Conservation (phyloP, 2,329 filamentous ascomycete species). For the Neurospora crassa region DNA sequence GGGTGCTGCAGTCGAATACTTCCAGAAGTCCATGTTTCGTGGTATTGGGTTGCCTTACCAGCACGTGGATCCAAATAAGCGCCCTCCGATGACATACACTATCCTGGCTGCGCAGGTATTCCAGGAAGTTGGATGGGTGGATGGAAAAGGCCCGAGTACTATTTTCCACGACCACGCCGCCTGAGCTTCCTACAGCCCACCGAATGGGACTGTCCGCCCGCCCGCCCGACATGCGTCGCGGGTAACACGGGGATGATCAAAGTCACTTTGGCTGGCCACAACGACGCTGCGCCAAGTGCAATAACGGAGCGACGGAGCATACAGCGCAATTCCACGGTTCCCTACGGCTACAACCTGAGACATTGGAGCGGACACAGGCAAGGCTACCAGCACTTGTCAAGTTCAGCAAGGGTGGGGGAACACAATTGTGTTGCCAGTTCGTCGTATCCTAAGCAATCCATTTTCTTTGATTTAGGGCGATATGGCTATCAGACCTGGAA, state of each 20-base stretch:
- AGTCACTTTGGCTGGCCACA: background rate
- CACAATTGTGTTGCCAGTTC: background rate
- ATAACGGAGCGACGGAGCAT: background rate
- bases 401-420: background rate
- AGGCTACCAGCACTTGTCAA: background rate
- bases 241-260: background rate
- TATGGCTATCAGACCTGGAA: background rate
- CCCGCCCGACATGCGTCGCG: background rate
- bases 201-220: background rate
- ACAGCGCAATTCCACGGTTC: background rate
- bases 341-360: background rate
- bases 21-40: background rate
- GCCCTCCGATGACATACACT: background rate
- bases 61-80: background rate
- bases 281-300: background rate
- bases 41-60: background rate
- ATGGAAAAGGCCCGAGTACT: background rate
- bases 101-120: background rate
- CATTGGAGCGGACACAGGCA: background rate
- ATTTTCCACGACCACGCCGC: background rate
- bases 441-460: background rate
- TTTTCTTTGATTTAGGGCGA: background rate
- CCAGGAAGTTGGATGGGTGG: background rate
- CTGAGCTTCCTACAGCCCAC: background rate
- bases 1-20: background rate